These are phyloP conservation scores for Aotearoamyces nothofagi DNA, from an alignment of 2,329 filamentous ascomycete genomes.

Conservation along the genomic window DNA sequence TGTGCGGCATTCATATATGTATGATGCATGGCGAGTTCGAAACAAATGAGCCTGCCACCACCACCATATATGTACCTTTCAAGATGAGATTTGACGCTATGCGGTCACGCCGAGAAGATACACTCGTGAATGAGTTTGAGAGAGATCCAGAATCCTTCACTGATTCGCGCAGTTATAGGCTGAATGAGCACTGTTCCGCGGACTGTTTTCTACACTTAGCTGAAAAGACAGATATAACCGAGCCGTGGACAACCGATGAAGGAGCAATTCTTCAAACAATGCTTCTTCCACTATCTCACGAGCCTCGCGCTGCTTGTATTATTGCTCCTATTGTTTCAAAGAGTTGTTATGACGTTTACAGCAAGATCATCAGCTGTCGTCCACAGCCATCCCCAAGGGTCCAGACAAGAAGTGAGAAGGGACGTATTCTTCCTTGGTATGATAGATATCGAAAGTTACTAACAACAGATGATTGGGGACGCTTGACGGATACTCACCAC, in stretches of 20 bases:
- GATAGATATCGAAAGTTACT: constrained; percentile 13
- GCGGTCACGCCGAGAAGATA: too few species aligned
- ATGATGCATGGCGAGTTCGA: not conserved
- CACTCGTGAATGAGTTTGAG: constrained; percentile 30
- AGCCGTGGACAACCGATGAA: not conserved
- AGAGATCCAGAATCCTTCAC: constrained; percentile 28
- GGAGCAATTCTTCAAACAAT: not conserved
- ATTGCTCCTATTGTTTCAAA: not conserved
- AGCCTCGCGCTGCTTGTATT: constrained; percentile 1
- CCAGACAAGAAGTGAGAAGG: not conserved
- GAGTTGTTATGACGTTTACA: not conserved
- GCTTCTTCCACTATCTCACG: not conserved
- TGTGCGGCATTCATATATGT: not conserved
- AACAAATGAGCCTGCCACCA: too few species aligned
- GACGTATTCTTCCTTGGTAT: constrained; percentile 14
- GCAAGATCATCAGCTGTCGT: not conserved
- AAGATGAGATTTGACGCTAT: too few species aligned
- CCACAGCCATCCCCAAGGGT: not conserved
- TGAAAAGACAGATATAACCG: too few species aligned
- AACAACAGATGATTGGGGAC: constrained; percentile 9
- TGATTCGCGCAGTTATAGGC: constrained; percentile 39
- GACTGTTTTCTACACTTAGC: not conserved
- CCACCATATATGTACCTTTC: too few species aligned
- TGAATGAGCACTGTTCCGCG: not conserved
- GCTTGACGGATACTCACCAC: constrained; percentile 11